phyloP scores from a whole-genome alignment of 345 rosid species.

The Limnanthes douglasii region DNA sequence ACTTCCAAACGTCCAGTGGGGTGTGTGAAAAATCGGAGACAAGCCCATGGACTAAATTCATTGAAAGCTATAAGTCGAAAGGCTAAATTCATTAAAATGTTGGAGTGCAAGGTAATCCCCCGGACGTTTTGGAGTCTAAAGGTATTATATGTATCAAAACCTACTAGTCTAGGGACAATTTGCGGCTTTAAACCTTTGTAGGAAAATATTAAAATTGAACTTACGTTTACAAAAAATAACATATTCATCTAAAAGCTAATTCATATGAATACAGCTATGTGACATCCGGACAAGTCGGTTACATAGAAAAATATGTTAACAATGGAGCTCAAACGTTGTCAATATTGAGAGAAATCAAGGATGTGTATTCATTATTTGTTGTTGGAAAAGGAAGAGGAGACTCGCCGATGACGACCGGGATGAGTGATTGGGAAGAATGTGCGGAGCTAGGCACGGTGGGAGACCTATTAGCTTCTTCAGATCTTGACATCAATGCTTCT shows the following conservation, averaged over 20 bases:
- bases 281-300: constrained; percentile 38
- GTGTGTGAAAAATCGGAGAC: too few species aligned
- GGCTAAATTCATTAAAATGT: too few species aligned
- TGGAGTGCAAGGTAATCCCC: too few species aligned
- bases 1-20: too few species aligned
- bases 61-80: too few species aligned
- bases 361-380: constrained; percentile 42
- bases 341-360: constrained; percentile 28
- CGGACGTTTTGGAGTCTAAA: too few species aligned
- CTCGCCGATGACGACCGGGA: constrained; percentile 30
- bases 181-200: background rate
- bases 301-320: constrained; percentile 30
- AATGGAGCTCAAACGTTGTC: constrained; percentile 29
- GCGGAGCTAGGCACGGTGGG: constrained; percentile 68
- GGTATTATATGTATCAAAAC: too few species aligned
- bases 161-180: too few species aligned
- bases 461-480: constrained; percentile 52
- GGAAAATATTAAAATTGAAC: background rate
- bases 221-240: background rate
- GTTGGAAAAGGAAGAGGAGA: constrained; percentile 50
- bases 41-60: too few species aligned
- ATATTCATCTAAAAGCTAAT: background rate
- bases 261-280: constrained; percentile 25
- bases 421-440: constrained; percentile 95
- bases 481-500: constrained; percentile 35